A percentile compares a stretch with the other conserved stretches of the same genome.
phyloP scores from a whole-genome alignment of 176 grass and related monocot species.

The Phragmites australis region DNA sequence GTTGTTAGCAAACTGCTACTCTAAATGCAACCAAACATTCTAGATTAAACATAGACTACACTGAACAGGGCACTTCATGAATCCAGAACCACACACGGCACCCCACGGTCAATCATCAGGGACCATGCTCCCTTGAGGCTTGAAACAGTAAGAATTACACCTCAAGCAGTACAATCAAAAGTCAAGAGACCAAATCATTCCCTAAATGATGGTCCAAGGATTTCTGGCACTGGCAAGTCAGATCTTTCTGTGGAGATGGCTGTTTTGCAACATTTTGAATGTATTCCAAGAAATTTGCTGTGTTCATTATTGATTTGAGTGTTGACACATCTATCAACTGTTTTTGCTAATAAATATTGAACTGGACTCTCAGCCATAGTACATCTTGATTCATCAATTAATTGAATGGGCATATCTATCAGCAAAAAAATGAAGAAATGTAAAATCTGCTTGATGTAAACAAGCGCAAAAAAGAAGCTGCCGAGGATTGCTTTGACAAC shows the following conservation, averaged over 20 bases:
- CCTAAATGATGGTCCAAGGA: constrained; percentile 2
- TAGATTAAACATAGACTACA: not conserved
- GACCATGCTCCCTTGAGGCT: not conserved
- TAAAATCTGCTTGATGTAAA: constrained; percentile 26
- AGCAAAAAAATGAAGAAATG: not conserved
- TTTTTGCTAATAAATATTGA: constrained; percentile 10
- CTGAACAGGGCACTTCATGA: not conserved
- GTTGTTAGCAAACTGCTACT: not conserved
- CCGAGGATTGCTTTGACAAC: not conserved
- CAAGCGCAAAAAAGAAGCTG: not conserved
- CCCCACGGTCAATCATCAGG: no score
- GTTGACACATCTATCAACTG: not conserved
- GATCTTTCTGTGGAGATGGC: not conserved
- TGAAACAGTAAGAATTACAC: not conserved
- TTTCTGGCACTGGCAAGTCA: not conserved
- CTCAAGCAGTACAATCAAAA: not conserved
- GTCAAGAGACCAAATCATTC: not conserved
- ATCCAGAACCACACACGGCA: constrained; percentile 17
- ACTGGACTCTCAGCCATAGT: not conserved
- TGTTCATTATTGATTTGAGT: not conserved
- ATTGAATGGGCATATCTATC: not conserved
- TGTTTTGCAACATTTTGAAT: not conserved
- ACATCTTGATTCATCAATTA: not conserved
- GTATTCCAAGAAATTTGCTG: not conserved
- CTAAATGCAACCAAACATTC: not conserved